Evolutionary conservation across 1,284 basidiomycete species (phyloP).

Genomic region (Exobasidium rhododendri): DNA sequence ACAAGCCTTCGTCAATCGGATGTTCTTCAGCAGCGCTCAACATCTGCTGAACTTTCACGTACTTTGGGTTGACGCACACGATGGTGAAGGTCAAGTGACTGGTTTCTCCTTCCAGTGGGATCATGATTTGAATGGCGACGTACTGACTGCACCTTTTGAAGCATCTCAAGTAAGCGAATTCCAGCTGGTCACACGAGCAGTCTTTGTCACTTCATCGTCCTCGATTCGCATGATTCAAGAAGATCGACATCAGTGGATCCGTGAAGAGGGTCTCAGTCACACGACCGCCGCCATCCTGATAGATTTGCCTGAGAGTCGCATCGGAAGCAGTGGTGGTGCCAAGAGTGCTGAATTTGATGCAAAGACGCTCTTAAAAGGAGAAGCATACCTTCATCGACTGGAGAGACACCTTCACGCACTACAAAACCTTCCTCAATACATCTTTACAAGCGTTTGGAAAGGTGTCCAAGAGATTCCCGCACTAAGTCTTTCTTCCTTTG

Average conservation of each 20-base stretch:
- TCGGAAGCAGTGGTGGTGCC: constrained; percentile 30
- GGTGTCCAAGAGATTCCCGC: constrained; percentile 2
- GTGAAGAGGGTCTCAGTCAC: constrained; percentile 76
- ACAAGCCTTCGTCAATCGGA: constrained; percentile 65
- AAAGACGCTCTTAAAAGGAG: constrained; percentile 53
- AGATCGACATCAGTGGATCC: constrained; percentile 67
- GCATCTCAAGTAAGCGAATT: constrained; percentile 59
- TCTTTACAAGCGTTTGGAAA: not conserved
- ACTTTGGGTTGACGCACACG: constrained; percentile 61
- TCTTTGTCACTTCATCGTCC: constrained; percentile 73
- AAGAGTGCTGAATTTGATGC: constrained; percentile 17
- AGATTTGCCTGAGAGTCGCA: constrained; percentile 70
- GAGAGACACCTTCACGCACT: constrained; percentile 30
- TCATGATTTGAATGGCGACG: constrained; percentile 67
- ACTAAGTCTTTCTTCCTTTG: constrained; percentile 1
- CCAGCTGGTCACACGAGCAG: constrained; percentile 60
- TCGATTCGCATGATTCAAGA: constrained; percentile 73
- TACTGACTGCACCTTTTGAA: constrained; percentile 60
- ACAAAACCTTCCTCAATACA: constrained; percentile 5
- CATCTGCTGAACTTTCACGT: constrained; percentile 61
- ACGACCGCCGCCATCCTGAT: constrained; percentile 64
- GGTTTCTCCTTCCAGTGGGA: constrained; percentile 72
- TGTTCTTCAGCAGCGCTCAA: constrained; percentile 61
- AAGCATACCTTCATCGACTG: constrained; percentile 61
- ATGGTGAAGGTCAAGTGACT: constrained; percentile 63